Evolutionary conservation across 805 yeast species (phyloP), one percentile per base, ranked within the genome.

Genomic region (Ascoidea asiatica): DNA sequence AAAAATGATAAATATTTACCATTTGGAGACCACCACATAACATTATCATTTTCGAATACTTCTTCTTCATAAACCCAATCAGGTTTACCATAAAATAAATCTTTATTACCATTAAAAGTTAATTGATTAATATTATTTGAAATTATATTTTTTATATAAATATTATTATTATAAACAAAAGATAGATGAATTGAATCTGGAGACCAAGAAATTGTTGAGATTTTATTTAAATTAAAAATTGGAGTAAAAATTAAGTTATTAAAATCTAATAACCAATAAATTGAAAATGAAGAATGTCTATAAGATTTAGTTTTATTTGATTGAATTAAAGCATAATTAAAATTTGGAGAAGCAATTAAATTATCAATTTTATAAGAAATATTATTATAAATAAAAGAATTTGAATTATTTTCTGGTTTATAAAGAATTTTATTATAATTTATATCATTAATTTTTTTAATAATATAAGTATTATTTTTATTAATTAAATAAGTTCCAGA

Each of bases 11-110:
- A 49, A 44, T 63, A 64, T 1, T 73, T 57, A 50, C 79, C 83
- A 49, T 77, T 75, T 1, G 81, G 79, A 15, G 79, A 64, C 88
- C 90, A 83, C 83, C 87, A 82, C 11, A 82, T 62, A 0, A 82
- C 76, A 35, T 57, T 60, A 49, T 81, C 89, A 15, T 62, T 53
- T 0, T 69, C 70, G 11, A 78, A 60, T 1, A 84, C 84, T 53
- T 84, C 95, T 55, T 84, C 94, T 57, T 84, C 94, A 57, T 83
- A 83, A 1, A 83, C 79, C 92, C 94, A 84, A 54, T 83, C 92
- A 0, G 89, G 78, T 49, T 69, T 79, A 5, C 86, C 95, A 52
- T 83, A 79, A 48, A 71, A 67, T 4, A 81, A 62, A 17, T 68
- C 60, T 0, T 49, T 54, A 11, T 70, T 62, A 0, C 88, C 89